Conservation (phyloP, 1,284 basidiomycete genomes). For the Neolentinus lepideus region DNA sequence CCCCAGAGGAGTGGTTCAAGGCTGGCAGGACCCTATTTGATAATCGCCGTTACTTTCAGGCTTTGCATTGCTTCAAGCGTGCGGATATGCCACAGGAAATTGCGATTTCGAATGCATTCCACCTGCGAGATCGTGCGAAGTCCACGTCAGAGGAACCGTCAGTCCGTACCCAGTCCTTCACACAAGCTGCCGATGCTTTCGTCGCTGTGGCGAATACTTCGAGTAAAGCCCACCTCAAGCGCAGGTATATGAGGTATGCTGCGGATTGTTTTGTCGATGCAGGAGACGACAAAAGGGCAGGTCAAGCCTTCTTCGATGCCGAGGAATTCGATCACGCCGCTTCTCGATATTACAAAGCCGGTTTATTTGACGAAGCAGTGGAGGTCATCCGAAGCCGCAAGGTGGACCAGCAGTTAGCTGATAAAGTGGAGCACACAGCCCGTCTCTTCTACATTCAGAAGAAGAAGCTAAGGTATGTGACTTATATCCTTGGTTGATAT, state of each 20-base stretch:
- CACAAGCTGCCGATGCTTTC: constrained; percentile 43
- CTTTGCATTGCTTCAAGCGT: constrained; percentile 54
- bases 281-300: constrained; percentile 29
- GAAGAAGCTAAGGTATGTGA: constrained; percentile 28
- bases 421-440: constrained; percentile 32
- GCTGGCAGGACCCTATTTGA: constrained; percentile 46
- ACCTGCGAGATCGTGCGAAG: constrained; percentile 34
- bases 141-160: constrained; percentile 19
- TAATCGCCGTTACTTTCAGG: constrained; percentile 47
- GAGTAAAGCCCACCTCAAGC: constrained; percentile 17
- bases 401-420: constrained; percentile 23
- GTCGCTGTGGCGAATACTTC: constrained; percentile 28
- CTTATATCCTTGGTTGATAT: background rate
- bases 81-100: constrained; percentile 38
- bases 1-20: constrained; percentile 46
- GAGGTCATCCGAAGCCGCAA: constrained; percentile 24
- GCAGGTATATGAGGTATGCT: constrained; percentile 38
- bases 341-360: constrained; percentile 33
- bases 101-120: constrained; percentile 38
- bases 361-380: constrained; percentile 39
- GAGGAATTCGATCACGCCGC: constrained; percentile 32
- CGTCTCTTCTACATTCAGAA: constrained; percentile 37
- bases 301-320: constrained; percentile 29
- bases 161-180: constrained; percentile 29
- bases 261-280: constrained; percentile 44